Evolutionary conservation across 2,329 filamentous ascomycete species (phyloP).

Genomic region (Penicillium italicum): DNA sequence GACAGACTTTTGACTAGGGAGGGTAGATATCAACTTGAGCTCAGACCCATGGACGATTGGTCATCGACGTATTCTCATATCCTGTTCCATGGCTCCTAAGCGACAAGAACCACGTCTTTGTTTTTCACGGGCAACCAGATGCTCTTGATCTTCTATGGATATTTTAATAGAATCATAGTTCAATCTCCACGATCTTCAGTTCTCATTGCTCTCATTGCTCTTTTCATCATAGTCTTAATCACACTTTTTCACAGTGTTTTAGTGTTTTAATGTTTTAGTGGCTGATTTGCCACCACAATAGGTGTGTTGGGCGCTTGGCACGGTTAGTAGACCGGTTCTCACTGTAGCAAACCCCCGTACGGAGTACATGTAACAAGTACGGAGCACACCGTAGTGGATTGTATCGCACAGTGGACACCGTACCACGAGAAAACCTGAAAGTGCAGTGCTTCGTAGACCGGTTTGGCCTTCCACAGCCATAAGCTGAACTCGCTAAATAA

Average conservation of each 20-base stretch:
- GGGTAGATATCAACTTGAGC: background rate
- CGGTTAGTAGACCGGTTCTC: no score
- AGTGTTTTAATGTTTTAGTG: background rate
- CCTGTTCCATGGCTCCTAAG: conserved; percentile 14
- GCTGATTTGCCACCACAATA: conserved; percentile 9
- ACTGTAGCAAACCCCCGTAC: no score
- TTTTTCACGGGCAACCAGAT: background rate
- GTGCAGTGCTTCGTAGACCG: background rate
- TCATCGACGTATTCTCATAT: background rate
- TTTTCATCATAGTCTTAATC: background rate
- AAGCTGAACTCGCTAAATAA: background rate
- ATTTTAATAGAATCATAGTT: background rate
- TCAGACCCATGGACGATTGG: background rate
- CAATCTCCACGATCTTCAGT: conserved; percentile 3
- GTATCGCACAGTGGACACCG: conserved; percentile 4
- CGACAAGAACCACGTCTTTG: conserved; percentile 10
- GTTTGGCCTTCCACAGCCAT: background rate
- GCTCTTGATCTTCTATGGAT: background rate
- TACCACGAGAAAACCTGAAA: conserved; percentile 6
- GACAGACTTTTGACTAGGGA: no score
- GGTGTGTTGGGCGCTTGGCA: no score
- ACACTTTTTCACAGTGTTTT: background rate
- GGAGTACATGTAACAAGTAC: background rate
- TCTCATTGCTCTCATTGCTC: background rate
- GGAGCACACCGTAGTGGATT: background rate